These are phyloP conservation scores for Phyllosticta paracitricarpa DNA, from an alignment of 2,329 filamentous ascomycete genomes.

Conservation along the genomic window DNA sequence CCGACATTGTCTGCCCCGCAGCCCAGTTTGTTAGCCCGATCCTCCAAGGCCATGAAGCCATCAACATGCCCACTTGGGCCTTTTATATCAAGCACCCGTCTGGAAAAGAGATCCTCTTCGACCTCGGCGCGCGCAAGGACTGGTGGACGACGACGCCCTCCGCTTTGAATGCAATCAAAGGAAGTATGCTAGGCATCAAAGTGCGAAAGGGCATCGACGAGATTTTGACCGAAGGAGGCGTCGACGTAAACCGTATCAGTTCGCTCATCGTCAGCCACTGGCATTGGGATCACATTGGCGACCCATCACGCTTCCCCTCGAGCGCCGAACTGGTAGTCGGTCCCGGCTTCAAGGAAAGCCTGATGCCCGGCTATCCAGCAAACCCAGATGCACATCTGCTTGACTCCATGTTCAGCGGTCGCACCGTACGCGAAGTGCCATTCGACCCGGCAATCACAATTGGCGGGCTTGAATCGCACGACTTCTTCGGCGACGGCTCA, in stretches of 20 bases:
- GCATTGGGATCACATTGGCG: conserved; percentile 45
- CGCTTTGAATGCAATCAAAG: conserved; percentile 15
- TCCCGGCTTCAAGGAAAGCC: conserved; percentile 38
- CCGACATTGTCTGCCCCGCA: conserved; percentile 5
- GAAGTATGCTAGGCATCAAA: conserved; percentile 25
- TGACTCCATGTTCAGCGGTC: conserved; percentile 17
- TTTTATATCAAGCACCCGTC: conserved; percentile 41
- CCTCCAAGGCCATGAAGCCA: conserved; percentile 5
- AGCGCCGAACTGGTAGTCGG: conserved; percentile 42
- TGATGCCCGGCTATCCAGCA: conserved; percentile 39
- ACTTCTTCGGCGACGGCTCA: conserved; percentile 47
- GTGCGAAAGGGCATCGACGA: conserved; percentile 35
- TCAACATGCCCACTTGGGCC: conserved; percentile 30
- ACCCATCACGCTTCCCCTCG: conserved; percentile 37
- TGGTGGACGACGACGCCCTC: conserved; percentile 24
- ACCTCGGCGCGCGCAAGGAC: conserved; percentile 40
- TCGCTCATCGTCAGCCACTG: conserved; percentile 32
- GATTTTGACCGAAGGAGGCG: conserved; percentile 25
- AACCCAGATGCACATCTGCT: conserved; percentile 15
- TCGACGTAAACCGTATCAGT: conserved; percentile 25
- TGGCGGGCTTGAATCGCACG: conserved; percentile 27
- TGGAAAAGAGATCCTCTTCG: conserved; percentile 35
- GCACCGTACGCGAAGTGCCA: conserved; percentile 17
- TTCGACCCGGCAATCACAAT: conserved; percentile 23
- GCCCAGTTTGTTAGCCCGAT: conserved; percentile 6